A percentile compares a stretch with the other conserved stretches of the same genome.
phyloP scores from a whole-genome alignment of 225 moss, liverwort and hornwort genomes.

The Bryum argenteum region DNA sequence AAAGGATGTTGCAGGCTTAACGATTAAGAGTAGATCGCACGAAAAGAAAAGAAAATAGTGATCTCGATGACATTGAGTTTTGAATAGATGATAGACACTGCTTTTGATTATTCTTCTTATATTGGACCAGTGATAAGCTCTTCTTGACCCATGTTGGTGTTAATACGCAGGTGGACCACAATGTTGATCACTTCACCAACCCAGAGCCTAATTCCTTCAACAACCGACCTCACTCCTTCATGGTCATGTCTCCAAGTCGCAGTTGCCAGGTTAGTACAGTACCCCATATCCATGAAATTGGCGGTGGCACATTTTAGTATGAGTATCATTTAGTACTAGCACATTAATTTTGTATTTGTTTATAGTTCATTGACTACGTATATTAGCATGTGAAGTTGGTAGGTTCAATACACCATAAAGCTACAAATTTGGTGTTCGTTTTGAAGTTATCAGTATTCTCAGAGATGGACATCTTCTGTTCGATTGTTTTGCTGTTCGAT shows the following conservation, averaged over 20 bases:
- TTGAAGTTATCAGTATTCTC: too few species aligned
- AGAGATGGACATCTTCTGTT: too few species aligned
- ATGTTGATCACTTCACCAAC: constrained; percentile 78
- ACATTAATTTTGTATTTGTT: too few species aligned
- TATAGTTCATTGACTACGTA: too few species aligned
- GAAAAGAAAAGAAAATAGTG: too few species aligned
- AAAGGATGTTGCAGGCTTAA: not conserved
- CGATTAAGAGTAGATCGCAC: not conserved
- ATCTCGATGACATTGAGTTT: too few species aligned
- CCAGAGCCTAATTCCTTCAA: constrained; percentile 90
- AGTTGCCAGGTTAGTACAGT: constrained; percentile 68
- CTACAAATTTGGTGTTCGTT: too few species aligned
- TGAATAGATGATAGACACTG: not conserved
- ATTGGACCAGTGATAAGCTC: not conserved
- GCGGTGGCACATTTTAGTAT: not conserved
- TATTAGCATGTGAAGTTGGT: too few species aligned
- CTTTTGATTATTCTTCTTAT: too few species aligned
- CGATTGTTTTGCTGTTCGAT: too few species aligned
- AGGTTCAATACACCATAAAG: too few species aligned
- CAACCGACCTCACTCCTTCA: constrained; percentile 89
- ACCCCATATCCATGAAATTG: not conserved
- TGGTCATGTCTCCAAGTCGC: constrained; percentile 79
- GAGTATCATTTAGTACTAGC: too few species aligned
- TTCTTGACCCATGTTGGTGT: not conserved
- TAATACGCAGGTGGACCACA: constrained; percentile 68